Evolutionary conservation across 1,139 yeast species (phyloP), one percentile per base, ranked within the genome.

Genomic region (Yamadazyma diospyri): DNA sequence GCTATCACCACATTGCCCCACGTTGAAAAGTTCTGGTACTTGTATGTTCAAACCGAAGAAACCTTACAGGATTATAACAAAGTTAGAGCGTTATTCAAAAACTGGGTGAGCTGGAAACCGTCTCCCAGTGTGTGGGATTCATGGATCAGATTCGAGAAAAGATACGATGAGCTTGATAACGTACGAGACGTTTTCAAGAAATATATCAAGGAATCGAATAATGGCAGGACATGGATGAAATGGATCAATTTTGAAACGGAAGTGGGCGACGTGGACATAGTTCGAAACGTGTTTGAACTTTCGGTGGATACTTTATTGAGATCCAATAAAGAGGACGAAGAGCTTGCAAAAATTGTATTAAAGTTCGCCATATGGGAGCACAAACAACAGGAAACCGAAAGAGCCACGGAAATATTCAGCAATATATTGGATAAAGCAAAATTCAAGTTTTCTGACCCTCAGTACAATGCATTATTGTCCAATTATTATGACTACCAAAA

Each of bases 1-100:
- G 95, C 89, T 0, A 79, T 85, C 0, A 72, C 80, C 1, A 58
- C 76, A 0, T 59, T 89, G 12, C 97, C 97, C 0, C 61, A 86
- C 21, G 79, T 83, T 4, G 92, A 82, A 46, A 89, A 89, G 53
- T 61, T 92, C 19, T 92, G 97, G 97, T 86, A 76, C 49, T 69
- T 81, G 38, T 84, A 83, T 44, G 81, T 85, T 4, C 80, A 83
- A 26, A 74, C 92, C 11, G 97, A 88, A 55, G 97, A 89, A 55
- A 72, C 83, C 1, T 58, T 88, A 28, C 79, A 78, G 29, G 80
- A 86, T 50, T 62, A 76, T 34, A 57, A 64, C 8, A 79, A 80
- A 22, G 82, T 83, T 6, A 57, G 95, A 35, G 60, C 62, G 10
- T 66, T 89, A 5, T 89, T 83, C 57, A 80, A 81, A 40, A 67